phyloP scores from a whole-genome alignment of 192 early-diverging fungal species.

The Haplosporangium gracile region DNA sequence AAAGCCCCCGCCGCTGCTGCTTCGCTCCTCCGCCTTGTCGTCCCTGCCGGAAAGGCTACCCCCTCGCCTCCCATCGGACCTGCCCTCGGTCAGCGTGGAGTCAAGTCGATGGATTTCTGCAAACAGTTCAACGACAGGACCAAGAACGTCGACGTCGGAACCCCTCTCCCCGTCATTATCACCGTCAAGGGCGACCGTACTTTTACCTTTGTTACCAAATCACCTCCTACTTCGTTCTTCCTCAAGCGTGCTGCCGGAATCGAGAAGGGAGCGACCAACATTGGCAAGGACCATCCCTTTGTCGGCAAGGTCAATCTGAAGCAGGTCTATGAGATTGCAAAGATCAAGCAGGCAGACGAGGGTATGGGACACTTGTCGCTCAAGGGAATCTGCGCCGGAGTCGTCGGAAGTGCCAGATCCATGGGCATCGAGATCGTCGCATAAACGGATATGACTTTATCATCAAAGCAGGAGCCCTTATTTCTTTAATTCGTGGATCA shows the following conservation, averaged over 20 bases:
- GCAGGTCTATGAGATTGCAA: constrained; percentile 95
- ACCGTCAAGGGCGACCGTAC: constrained; percentile 92
- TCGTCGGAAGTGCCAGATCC: constrained; percentile 83
- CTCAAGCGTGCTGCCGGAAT: constrained; percentile 90
- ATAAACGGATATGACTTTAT: constrained; percentile 44
- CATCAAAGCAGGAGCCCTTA: no score
- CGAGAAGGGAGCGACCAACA: constrained; percentile 86
- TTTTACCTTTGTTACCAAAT: constrained; percentile 89
- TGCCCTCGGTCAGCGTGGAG: constrained; percentile 94
- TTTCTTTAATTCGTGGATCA: neutral
- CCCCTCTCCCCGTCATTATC: constrained; percentile 88
- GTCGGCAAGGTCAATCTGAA: constrained; percentile 90
- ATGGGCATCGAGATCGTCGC: constrained; percentile 90
- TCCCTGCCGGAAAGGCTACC: constrained; percentile 94
- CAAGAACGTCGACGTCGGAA: constrained; percentile 82
- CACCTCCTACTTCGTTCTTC: constrained; percentile 91
- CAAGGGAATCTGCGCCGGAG: constrained; percentile 75
- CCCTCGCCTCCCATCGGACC: constrained; percentile 96
- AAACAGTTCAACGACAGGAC: constrained; percentile 98
- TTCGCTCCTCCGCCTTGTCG: constrained; percentile 74
- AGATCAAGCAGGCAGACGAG: constrained; percentile 88
- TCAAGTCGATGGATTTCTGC: constrained; percentile 99
- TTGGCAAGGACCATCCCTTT: constrained; percentile 73
- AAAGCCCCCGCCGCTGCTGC: constrained; percentile 55
- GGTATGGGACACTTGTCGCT: constrained; percentile 79